Evolutionary conservation across 2,329 filamentous ascomycete species (phyloP).

Genomic region (Colletotrichum sp.): DNA sequence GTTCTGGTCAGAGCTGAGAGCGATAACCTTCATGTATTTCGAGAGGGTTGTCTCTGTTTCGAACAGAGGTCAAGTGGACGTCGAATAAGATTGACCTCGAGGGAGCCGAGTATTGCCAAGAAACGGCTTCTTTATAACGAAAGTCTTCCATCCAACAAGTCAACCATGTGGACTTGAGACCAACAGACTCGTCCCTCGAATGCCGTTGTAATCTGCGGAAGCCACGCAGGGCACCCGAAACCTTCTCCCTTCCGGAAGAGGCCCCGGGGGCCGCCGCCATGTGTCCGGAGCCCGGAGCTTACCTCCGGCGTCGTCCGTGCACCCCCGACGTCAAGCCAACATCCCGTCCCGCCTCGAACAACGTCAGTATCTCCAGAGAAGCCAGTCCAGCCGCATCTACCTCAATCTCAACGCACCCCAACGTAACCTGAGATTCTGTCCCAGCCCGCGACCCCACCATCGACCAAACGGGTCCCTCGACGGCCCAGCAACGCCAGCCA

Average conservation of each 20-base stretch:
- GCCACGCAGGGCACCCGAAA: background rate
- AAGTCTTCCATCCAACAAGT: background rate
- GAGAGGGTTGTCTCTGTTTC: background rate
- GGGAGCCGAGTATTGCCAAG: background rate
- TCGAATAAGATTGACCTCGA: background rate
- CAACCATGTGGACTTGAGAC: background rate
- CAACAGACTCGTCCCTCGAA: accelerated
- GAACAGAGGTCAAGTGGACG: background rate
- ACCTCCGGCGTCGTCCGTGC: background rate
- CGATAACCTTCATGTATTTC: background rate
- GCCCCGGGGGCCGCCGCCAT: background rate
- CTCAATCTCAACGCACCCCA: background rate
- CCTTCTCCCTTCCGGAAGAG: background rate
- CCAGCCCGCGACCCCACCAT: background rate
- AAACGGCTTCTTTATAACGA: background rate
- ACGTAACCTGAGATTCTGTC: background rate
- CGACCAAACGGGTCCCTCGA: background rate
- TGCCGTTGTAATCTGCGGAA: background rate
- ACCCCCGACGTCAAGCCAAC: background rate
- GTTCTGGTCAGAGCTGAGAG: accelerated
- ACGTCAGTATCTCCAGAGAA: no score
- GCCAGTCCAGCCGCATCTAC: background rate
- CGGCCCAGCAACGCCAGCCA: background rate
- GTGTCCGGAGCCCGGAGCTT: background rate
- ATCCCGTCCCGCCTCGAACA: background rate